phyloP scores from a whole-genome alignment of 768 basidiomycete genomes.

The Mycena filopes region DNA sequence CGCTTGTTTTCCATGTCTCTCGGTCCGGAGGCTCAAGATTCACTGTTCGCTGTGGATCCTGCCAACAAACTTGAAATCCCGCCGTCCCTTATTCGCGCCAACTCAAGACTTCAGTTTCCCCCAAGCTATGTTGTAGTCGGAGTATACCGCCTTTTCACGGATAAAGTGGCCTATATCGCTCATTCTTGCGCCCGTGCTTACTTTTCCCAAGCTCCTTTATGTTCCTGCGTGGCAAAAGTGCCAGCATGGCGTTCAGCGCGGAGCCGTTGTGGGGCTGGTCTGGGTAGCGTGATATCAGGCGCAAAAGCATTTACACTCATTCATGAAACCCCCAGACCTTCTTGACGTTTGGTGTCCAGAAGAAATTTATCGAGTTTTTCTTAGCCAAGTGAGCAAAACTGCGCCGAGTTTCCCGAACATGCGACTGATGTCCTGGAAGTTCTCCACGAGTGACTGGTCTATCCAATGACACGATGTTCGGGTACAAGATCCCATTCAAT shows the following conservation, averaged over 20 bases:
- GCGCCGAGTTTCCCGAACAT: background rate
- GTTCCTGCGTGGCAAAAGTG: slow-evolving; percentile 89
- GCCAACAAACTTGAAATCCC: slow-evolving; percentile 56
- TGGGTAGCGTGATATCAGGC: slow-evolving; percentile 63
- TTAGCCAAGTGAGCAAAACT: slow-evolving; percentile 66
- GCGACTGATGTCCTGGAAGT: slow-evolving; percentile 44
- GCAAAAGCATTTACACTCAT: background rate
- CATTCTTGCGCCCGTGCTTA: background rate
- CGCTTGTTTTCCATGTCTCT: slow-evolving; percentile 15
- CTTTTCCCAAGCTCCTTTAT: slow-evolving; percentile 51
- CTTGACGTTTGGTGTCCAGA: slow-evolving; percentile 79
- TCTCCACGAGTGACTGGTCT: slow-evolving; percentile 73
- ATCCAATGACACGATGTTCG: slow-evolving; percentile 71
- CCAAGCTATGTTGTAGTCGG: slow-evolving; percentile 90
- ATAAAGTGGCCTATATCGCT: slow-evolving; percentile 48
- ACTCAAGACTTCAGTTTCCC: slow-evolving; percentile 74
- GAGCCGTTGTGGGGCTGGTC: slow-evolving; percentile 70
- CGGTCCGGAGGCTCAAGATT: slow-evolving; percentile 45
- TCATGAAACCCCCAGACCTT: slow-evolving; percentile 56
- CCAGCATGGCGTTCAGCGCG: slow-evolving; percentile 77
- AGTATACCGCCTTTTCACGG: slow-evolving; percentile 82
- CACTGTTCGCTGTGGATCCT: slow-evolving; percentile 38
- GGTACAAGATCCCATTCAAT: slow-evolving; percentile 71
- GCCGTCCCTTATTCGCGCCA: slow-evolving; percentile 59
- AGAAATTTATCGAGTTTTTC: slow-evolving; percentile 71